Evolutionary conservation across 176 grass and related monocot genomes (phyloP), one percentile per base, ranked within the genome.

Genomic region (Thinopyrum elongatum): DNA sequence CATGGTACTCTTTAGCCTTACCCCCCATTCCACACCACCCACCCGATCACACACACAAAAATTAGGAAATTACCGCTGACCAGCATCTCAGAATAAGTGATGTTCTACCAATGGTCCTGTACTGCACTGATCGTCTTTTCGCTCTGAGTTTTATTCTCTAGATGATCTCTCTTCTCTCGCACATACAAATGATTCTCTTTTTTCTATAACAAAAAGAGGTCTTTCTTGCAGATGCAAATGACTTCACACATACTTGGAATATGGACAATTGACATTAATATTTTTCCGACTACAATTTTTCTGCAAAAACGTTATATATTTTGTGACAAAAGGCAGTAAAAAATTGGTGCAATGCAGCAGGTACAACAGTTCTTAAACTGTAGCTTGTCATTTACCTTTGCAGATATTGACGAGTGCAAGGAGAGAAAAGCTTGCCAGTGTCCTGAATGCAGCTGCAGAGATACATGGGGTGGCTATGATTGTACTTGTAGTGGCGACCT

Each of bases 391-490:
- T 84, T 89, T 22, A 65, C 44, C 15, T 83, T 76, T 58, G 8
- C 80, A 94, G 92, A 94, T 67, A 88, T 94, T 78, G 58, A 94
- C 78, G 92, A 94, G 82, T 94, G 92, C 89, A 94, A 86, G 62
- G 86, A 94, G 74, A 91, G 47, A 82, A 89, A 87, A 78, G 92
- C 89, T 78, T 94, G 89, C 57, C 89, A 91, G 13, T 94, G 92
- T 85, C 82, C 80, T 62, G 89, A 88, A 53, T 94, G 92, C 68
- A 94, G 59, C 15, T 94, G 92, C 76, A 94, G 82, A 86, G 46
- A 94, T 88, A 94, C 83, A 55, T 94, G 92, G 92, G 92, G 92
- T 80, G 82, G 86, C 59, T 94, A 91, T 49, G 92, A 91, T 68
- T 94, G 92, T 42, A 81, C 80, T 51, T 94, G 92, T 77, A 80